A percentile compares a stretch with the other conserved stretches of the same genome.
phyloP scores from a whole-genome alignment of 371 early-diverging fungal genomes.

The Lichtheimia ramosa region DNA sequence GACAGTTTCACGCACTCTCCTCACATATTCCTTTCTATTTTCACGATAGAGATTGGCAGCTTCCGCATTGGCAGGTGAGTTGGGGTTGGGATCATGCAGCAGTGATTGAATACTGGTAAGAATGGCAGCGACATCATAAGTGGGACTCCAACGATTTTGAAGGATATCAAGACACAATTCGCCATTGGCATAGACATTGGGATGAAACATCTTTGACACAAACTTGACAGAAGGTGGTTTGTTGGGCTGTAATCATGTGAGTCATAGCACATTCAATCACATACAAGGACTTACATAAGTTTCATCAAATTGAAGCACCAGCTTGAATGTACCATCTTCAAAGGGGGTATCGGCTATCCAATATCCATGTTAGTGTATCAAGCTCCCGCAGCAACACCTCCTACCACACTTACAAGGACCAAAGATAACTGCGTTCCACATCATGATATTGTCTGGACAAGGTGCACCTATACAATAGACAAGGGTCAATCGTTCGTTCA shows the following conservation, averaged over 20 bases:
- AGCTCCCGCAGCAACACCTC: no score
- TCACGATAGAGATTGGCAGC: slow-evolving; percentile 96
- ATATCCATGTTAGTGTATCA: not conserved
- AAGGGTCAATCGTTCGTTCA: not conserved
- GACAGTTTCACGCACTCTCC: slow-evolving; percentile 92
- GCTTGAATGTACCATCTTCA: slow-evolving; percentile 99
- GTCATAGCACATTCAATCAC: no score
- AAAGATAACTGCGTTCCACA: slow-evolving; percentile 98
- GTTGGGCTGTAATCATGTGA: slow-evolving; percentile 66
- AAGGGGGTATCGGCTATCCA: slow-evolving; percentile 93
- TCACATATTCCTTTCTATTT: slow-evolving; percentile 90
- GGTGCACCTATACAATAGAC: slow-evolving; percentile 82
- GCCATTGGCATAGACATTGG: slow-evolving; percentile 98
- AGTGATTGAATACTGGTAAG: slow-evolving; percentile 97
- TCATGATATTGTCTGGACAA: slow-evolving; percentile 91
- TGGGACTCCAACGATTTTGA: slow-evolving; percentile 98
- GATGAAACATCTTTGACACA: slow-evolving; percentile 98
- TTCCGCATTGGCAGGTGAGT: slow-evolving; percentile 98
- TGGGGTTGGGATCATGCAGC: slow-evolving; percentile 98
- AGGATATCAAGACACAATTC: slow-evolving; percentile 99
- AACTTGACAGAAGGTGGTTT: slow-evolving; percentile 98
- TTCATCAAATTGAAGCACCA: slow-evolving; percentile 95
- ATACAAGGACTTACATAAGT: slow-evolving; percentile 65
- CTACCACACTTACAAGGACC: slow-evolving; percentile 74
- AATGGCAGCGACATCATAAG: slow-evolving; percentile 96